Evolutionary conservation across 805 yeast species (phyloP).

Genomic region (Candida golubevii): DNA sequence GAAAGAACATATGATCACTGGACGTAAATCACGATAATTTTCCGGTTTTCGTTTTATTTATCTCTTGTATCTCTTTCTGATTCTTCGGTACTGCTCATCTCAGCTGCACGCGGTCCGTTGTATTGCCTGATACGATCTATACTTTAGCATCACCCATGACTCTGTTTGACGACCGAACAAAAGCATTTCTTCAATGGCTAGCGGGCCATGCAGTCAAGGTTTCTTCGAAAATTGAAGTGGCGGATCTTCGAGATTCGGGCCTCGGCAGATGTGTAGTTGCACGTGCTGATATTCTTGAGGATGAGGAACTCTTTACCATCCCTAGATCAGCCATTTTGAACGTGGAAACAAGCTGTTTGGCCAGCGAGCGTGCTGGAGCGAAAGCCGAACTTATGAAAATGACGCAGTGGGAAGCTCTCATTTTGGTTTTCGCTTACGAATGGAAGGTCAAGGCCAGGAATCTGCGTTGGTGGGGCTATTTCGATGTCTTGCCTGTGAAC

Average conservation of each 20-base stretch:
- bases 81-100: not conserved
- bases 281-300: slow-evolving; percentile 50
- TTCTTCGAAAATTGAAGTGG: slow-evolving; percentile 54
- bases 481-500: slow-evolving; percentile 60
- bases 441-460: slow-evolving; percentile 35
- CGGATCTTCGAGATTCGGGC: slow-evolving; percentile 51
- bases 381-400: slow-evolving; percentile 35
- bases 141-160: not conserved
- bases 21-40: too few species aligned
- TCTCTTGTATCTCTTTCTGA: not conserved
- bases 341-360: slow-evolving; percentile 51
- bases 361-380: slow-evolving; percentile 24
- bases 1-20: too few species aligned
- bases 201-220: slow-evolving; percentile 35
- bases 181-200: slow-evolving; percentile 28
- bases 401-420: slow-evolving; percentile 76
- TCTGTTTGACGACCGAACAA: slow-evolving; percentile 17
- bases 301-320: slow-evolving; percentile 64
- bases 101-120: too few species aligned
- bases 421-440: slow-evolving; percentile 65
- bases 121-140: not conserved
- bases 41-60: not conserved
- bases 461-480: slow-evolving; percentile 68
- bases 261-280: slow-evolving; percentile 85
- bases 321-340: slow-evolving; percentile 59